Evolutionary conservation across 441 rosid genomes (phyloP), one percentile per base, ranked within the genome.

Genomic region (Bruguiera hainesii): DNA sequence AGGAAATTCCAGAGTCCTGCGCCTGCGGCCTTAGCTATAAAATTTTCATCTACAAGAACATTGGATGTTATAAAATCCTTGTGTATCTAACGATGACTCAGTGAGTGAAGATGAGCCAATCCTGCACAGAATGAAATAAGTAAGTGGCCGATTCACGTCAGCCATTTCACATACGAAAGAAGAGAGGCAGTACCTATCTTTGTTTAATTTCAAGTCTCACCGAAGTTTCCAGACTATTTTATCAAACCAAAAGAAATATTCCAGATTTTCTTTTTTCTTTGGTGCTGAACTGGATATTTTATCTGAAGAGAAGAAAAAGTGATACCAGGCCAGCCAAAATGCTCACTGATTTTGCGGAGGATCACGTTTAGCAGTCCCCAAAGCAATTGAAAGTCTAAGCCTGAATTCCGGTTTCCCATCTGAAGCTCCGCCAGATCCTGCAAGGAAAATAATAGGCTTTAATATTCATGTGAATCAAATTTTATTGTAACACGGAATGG

Each of bases 321-420:
- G 65, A 53, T 56, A 68, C 56, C 60, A 51, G 83, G 86, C 82
- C 84, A 87, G 86, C 89, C 85, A 82, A 85, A 81, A 85, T 80
- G 87, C 88, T 87, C 90, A 82, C 88, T 85, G 85, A 75, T 85
- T 87, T 88, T 84, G 90, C 83, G 83, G 78, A 84, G 70, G 86
- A 82, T 83, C 92, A 90, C 93, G 92, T 86, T 77, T 88, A 60
- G 91, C 96, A 15, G 91, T 91, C 69, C 85, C 91, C 9, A 85
- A 69, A 73, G 94, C 94, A 71, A 88, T 80, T 18, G 81, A 76
- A 66, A 88, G 68, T 80, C 92, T 82, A 56, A 69, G 85, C 73
- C 86, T 82, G 83, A 90, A 88, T 78, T 86, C 89, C 48, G 88
- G 81, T 76, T 82, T 79, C 58, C 76, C 80, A 28, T 82, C 74